These are phyloP conservation scores for Fraxinus americana DNA, from an alignment of 257 asterid species.

Conservation along the genomic window DNA sequence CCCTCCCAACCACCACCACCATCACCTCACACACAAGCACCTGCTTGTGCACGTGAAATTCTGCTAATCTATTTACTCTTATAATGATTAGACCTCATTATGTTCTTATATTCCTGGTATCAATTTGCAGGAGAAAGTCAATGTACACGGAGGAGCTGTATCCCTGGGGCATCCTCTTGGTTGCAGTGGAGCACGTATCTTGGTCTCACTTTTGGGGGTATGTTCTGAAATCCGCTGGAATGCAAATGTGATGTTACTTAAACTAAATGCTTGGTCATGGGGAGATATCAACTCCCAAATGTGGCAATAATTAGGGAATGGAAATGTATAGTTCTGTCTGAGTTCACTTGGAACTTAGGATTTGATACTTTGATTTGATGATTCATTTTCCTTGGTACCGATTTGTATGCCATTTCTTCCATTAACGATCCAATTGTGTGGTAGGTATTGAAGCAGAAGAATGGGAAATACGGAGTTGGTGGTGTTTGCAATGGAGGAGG, in stretches of 20 bases:
- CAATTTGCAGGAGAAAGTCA: constrained; percentile 76
- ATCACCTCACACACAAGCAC: not conserved
- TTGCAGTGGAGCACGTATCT: constrained; percentile 98
- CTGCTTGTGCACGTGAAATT: not conserved
- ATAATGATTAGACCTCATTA: not conserved
- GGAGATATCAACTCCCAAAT: not conserved
- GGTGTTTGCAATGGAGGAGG: constrained; percentile 99
- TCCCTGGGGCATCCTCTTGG: constrained; percentile 98
- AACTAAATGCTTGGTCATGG: not conserved
- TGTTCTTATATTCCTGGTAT: constrained; percentile 17
- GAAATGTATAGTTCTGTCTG: not conserved
- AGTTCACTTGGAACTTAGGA: not conserved
- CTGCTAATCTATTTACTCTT: not conserved
- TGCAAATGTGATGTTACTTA: not conserved
- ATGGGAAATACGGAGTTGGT: constrained; percentile 80
- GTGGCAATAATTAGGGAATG: not conserved
- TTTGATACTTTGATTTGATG: not conserved
- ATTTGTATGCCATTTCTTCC: not conserved
- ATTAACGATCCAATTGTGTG: constrained; percentile 5
- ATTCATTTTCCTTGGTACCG: not conserved
- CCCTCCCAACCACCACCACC: not conserved
- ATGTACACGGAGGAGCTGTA: constrained; percentile 96
- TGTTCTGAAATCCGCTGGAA: constrained; percentile 12
- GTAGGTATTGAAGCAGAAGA: constrained; percentile 84
- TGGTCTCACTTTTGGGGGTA: constrained; percentile 98